Evolutionary conservation across 2,329 filamentous ascomycete genomes (phyloP).

Genomic region (Ascocoryne sarcoides): DNA sequence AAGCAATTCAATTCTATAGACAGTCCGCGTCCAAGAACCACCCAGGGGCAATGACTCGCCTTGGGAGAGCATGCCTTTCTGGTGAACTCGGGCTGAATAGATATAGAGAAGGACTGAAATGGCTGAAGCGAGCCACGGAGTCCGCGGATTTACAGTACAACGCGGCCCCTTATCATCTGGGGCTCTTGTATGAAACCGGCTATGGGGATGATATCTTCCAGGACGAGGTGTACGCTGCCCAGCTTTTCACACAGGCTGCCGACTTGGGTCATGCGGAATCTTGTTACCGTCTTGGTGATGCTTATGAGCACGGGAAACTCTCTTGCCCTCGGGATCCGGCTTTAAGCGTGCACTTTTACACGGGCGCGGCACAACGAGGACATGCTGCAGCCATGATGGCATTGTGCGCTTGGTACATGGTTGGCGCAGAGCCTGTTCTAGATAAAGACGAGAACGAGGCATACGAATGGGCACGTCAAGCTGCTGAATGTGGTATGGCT

Average conservation of each 20-base stretch:
- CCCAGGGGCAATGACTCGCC: conserved; percentile 85
- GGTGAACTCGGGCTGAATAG: conserved; percentile 81
- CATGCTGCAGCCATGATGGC: conserved; percentile 94
- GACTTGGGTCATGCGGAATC: conserved; percentile 85
- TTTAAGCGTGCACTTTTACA: conserved; percentile 95
- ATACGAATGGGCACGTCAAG: conserved; percentile 87
- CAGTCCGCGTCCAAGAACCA: conserved; percentile 88
- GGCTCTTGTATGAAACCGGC: conserved; percentile 80
- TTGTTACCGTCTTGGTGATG: conserved; percentile 83
- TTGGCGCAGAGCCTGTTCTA: conserved; percentile 82
- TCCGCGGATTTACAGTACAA: conserved; percentile 89
- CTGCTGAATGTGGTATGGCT: conserved; percentile 72
- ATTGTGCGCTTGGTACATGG: conserved; percentile 96
- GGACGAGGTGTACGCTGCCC: conserved; percentile 82
- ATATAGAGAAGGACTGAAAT: conserved; percentile 88
- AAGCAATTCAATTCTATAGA: conserved; percentile 89
- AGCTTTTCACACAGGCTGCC: conserved; percentile 88
- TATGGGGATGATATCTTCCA: conserved; percentile 91
- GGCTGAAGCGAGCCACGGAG: conserved; percentile 89
- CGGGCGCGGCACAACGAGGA: conserved; percentile 75
- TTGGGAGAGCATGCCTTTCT: conserved; percentile 82
- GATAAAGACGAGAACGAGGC: conserved; percentile 95
- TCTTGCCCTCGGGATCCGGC: conserved; percentile 85
- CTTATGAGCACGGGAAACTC: conserved; percentile 87
- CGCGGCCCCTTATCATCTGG: conserved; percentile 83